phyloP scores from a whole-genome alignment of 2,329 filamentous ascomycete genomes.

The Aspergillus cejpii region DNA sequence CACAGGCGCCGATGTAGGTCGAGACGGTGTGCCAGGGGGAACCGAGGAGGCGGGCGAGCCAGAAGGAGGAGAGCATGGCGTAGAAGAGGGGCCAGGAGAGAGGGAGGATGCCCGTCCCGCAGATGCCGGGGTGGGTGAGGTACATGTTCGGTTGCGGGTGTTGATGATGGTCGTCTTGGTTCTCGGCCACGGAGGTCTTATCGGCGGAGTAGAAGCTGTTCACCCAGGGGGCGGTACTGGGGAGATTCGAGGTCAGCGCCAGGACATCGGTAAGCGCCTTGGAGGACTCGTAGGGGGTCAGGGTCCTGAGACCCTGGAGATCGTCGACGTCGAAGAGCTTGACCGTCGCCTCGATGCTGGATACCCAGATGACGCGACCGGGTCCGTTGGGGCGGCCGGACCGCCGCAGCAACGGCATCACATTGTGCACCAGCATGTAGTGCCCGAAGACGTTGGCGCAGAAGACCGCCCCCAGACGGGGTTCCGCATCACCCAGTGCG shows the following conservation, averaged over 20 bases:
- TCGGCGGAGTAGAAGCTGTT: constrained; percentile 49
- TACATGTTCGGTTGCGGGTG: constrained; percentile 57
- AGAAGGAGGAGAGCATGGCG: constrained; percentile 61
- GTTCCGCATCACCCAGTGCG: constrained; percentile 39
- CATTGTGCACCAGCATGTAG: constrained; percentile 76
- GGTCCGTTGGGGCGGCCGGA: constrained; percentile 33
- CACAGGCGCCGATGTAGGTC: constrained; percentile 69
- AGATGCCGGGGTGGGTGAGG: constrained; percentile 78
- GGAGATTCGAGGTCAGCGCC: constrained; percentile 63
- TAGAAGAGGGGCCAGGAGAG: constrained; percentile 63
- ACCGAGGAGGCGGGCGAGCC: constrained; percentile 67
- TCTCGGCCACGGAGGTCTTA: constrained; percentile 16
- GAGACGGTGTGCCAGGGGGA: constrained; percentile 79
- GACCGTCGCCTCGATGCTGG: constrained; percentile 65
- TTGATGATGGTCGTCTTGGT: constrained; percentile 11
- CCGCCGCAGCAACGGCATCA: constrained; percentile 65
- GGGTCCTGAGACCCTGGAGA: constrained; percentile 62
- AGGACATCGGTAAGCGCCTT: constrained; percentile 85
- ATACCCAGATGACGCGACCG: constrained; percentile 78
- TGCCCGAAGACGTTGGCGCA: constrained; percentile 92
- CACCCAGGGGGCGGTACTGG: constrained; percentile 54
- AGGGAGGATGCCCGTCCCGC: constrained; percentile 72
- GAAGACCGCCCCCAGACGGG: constrained; percentile 72
- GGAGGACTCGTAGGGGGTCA: constrained; percentile 70
- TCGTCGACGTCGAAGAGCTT: constrained; percentile 59